phyloP scores from a whole-genome alignment of 495 filamentous ascomycete genomes.

The Cenococcum geophilum region DNA sequence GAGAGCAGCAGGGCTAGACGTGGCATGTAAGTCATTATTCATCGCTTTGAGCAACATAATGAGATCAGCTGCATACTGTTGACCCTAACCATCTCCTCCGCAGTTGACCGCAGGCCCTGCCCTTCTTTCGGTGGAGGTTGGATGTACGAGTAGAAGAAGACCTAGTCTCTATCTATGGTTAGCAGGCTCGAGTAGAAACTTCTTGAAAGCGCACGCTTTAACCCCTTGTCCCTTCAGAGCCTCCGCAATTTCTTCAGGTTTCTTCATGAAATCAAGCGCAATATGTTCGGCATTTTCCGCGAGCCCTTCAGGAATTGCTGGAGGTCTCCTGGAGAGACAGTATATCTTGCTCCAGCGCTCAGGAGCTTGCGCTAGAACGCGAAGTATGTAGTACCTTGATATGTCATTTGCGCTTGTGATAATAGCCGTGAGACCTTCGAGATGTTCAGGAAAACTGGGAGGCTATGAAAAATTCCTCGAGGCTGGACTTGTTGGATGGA shows the following conservation, averaged over 20 bases:
- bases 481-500: conserved; percentile 31
- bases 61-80: conserved; percentile 34
- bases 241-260: conserved; percentile 40
- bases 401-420: conserved; percentile 51
- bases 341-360: conserved; percentile 50
- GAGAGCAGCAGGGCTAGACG: conserved; percentile 33
- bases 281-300: conserved; percentile 43
- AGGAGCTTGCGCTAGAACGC: conserved; percentile 43
- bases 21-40: not conserved
- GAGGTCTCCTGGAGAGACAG: conserved; percentile 44
- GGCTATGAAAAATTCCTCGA: conserved; percentile 44
- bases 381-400: conserved; percentile 46
- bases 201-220: conserved; percentile 19
- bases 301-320: conserved; percentile 36
- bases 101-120: conserved; percentile 42
- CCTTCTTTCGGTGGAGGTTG: conserved; percentile 42
- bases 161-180: conserved; percentile 39
- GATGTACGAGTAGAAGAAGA: conserved; percentile 54
- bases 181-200: not conserved
- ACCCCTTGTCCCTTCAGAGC: conserved; percentile 37
- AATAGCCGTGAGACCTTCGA: conserved; percentile 45
- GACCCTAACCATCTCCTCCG: conserved; percentile 42
- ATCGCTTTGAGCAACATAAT: too few species aligned
- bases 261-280: conserved; percentile 44
- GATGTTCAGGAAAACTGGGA: conserved; percentile 40